Conservation (phyloP, 768 basidiomycete species). For the Lactifluus subvellereus region DNA sequence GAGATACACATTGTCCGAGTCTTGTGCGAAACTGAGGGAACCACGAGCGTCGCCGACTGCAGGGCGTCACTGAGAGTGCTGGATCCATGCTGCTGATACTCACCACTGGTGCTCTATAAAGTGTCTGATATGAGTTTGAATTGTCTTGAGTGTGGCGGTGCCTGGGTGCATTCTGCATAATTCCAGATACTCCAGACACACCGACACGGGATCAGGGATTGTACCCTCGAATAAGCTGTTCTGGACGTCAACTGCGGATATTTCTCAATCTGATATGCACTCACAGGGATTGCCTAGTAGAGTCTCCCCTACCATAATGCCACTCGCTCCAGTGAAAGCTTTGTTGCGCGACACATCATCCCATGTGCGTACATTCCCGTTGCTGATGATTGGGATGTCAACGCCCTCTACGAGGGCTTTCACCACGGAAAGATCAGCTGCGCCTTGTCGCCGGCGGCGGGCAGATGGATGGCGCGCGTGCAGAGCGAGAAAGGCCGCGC, state of each 20-base stretch:
- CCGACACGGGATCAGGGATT: constrained; percentile 56
- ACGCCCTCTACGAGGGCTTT: constrained; percentile 48
- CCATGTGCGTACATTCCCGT: constrained; percentile 68
- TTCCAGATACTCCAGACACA: constrained; percentile 65
- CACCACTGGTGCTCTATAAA: constrained; percentile 67
- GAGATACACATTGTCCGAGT: constrained; percentile 22
- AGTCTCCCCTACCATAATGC: constrained; percentile 79
- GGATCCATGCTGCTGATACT: constrained; percentile 23
- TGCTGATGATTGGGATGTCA: constrained; percentile 60
- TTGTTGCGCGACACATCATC: constrained; percentile 52
- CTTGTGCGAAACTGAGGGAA: constrained; percentile 27
- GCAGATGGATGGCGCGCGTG: constrained; percentile 72
- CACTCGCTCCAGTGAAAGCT: constrained; percentile 55
- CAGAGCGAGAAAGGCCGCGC: constrained; percentile 64
- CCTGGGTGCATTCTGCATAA: constrained; percentile 49
- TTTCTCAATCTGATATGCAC: constrained; percentile 18
- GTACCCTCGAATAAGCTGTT: constrained; percentile 51
- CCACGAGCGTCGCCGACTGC: constrained; percentile 29
- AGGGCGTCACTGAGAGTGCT: background rate
- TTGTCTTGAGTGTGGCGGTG: constrained; percentile 43
- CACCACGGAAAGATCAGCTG: constrained; percentile 61
- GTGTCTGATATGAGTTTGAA: constrained; percentile 62
- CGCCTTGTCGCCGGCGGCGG: constrained; percentile 61
- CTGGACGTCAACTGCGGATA: background rate
- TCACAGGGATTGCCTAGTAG: constrained; percentile 69